These are phyloP conservation scores for Dimocarpus longan DNA, from an alignment of 345 rosid genomes.

Conservation along the genomic window DNA sequence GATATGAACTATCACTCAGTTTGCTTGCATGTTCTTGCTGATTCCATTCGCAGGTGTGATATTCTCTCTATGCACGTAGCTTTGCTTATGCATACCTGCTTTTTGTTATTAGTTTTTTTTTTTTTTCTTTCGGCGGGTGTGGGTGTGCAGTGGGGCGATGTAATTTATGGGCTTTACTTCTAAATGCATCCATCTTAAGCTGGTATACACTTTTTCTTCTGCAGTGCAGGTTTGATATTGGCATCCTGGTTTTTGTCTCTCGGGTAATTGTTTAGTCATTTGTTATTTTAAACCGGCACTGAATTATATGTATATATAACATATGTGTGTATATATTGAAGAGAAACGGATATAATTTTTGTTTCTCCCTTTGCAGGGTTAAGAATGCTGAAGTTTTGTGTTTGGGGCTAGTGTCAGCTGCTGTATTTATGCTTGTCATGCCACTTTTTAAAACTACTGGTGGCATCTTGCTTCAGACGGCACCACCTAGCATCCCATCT, in stretches of 20 bases:
- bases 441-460: slow-evolving; percentile 84
- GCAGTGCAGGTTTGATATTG: slow-evolving; percentile 97
- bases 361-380: slow-evolving; percentile 58
- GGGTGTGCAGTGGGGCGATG: too few relatives aligned
- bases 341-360: not conserved
- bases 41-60: slow-evolving; percentile 86
- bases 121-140: too few relatives aligned
- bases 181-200: slow-evolving; percentile 33
- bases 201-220: slow-evolving; percentile 36
- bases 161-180: not conserved
- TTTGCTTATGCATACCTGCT: not conserved
- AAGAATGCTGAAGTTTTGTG: slow-evolving; percentile 93
- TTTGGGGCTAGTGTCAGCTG: slow-evolving; percentile 80
- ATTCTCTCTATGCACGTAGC: slow-evolving; percentile 4
- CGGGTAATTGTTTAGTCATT: slow-evolving; percentile 55
- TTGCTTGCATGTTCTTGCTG: slow-evolving; percentile 92
- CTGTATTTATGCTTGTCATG: slow-evolving; percentile 85
- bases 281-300: not conserved
- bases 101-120: not conserved
- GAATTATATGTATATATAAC: not conserved
- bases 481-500: slow-evolving; percentile 83
- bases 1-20: slow-evolving; percentile 97
- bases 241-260: slow-evolving; percentile 97
- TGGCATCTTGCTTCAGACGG: slow-evolving; percentile 89
- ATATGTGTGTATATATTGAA: not conserved